These are phyloP conservation scores for Cucurbita ficifolia DNA, from an alignment of 306 rosid genomes.

Conservation along the genomic window DNA sequence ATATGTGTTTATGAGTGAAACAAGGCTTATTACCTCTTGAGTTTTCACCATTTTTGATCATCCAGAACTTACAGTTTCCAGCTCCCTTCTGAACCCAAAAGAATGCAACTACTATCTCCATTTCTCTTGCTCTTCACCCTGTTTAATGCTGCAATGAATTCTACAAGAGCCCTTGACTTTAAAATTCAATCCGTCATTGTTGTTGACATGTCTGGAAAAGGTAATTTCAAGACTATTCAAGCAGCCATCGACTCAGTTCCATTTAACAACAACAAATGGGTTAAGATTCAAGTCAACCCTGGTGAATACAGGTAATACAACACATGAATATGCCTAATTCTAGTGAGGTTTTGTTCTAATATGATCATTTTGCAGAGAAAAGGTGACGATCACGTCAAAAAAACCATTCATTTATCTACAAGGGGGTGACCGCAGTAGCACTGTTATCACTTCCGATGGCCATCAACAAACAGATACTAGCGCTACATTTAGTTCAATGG, in stretches of 20 bases:
- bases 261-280: background rate
- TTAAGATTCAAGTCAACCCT: background rate
- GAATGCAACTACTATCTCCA: background rate
- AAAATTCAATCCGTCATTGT: background rate
- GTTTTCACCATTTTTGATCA: background rate
- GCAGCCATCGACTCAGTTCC: slow-evolving; percentile 17
- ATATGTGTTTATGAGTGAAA: background rate
- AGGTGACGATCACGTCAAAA: slow-evolving; percentile 1
- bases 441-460: slow-evolving; percentile 11
- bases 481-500: slow-evolving; percentile 21
- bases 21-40: background rate
- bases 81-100: background rate
- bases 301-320: slow-evolving; percentile 8
- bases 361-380: slow-evolving; percentile 17
- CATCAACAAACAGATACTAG: slow-evolving; percentile 16
- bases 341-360: background rate
- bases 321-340: background rate
- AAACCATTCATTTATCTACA: slow-evolving; percentile 22
- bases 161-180: background rate
- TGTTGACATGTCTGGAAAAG: slow-evolving; percentile 7
- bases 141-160: background rate
- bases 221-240: slow-evolving; percentile 3
- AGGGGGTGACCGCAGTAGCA: slow-evolving; percentile 11
- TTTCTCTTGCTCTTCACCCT: background rate
- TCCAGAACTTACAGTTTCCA: background rate